Evolutionary conservation across 805 yeast species (phyloP).

Genomic region (Starmerella gropengiesseri): DNA sequence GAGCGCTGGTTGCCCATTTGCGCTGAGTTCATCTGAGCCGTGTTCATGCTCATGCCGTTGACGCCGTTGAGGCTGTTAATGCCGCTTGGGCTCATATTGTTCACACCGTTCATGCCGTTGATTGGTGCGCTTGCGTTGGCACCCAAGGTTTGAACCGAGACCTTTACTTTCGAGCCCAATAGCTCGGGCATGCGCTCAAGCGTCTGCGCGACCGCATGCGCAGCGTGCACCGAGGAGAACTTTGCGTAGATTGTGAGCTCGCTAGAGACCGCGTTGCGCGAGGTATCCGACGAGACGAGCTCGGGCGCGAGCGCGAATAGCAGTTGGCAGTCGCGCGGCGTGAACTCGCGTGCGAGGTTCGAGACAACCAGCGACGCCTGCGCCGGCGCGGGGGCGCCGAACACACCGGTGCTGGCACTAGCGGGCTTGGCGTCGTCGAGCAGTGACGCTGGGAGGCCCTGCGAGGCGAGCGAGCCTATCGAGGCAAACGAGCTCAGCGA

Average conservation of each 20-base stretch:
- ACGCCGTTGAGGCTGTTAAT: too few relatives aligned
- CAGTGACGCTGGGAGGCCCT: neutral
- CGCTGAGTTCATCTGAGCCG: too few relatives aligned
- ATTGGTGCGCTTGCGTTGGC: neutral
- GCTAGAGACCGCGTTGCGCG: conserved; percentile 26
- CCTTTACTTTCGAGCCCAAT: conserved; percentile 19
- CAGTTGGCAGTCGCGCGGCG: conserved; percentile 31
- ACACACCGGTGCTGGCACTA: too few relatives aligned
- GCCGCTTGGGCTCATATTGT: too few relatives aligned
- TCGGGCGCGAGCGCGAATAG: conserved; percentile 34
- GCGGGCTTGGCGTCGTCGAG: conserved; percentile 3
- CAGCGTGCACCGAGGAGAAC: conserved; percentile 26
- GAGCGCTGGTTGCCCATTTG: too few relatives aligned
- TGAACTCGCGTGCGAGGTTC: conserved; percentile 32
- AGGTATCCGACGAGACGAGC: conserved; percentile 29
- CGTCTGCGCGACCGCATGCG: conserved; percentile 25
- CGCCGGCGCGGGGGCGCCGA: conserved; percentile 16
- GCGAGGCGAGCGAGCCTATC: conserved; percentile 5
- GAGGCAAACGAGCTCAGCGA: conserved; percentile 4
- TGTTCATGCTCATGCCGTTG: too few relatives aligned
- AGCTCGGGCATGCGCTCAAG: conserved; percentile 28
- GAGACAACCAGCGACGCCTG: conserved; percentile 23
- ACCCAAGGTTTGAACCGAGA: conserved; percentile 11
- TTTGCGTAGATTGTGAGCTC: conserved; percentile 25
- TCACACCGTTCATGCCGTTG: too few relatives aligned